Conservation (phyloP, 2,329 filamentous ascomycete species). For the Sporothrix euskadiensis region DNA sequence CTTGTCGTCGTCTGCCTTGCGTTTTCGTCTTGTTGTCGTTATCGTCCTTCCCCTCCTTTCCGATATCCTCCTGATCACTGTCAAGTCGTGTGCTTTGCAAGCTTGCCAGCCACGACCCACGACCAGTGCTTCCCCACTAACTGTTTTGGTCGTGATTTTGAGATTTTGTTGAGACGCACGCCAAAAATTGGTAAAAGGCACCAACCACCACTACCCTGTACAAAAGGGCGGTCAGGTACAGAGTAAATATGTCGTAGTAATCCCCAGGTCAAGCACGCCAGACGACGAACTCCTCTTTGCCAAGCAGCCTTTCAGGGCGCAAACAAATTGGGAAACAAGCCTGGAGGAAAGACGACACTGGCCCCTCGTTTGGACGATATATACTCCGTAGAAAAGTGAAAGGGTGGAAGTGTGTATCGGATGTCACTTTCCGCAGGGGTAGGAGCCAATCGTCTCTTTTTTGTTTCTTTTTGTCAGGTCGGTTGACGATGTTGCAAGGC, state of each 20-base stretch:
- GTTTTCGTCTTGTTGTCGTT: neutral
- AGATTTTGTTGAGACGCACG: constrained; percentile 18
- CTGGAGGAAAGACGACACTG: constrained; percentile 11
- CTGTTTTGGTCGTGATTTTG: constrained; percentile 7
- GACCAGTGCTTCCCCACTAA: constrained; percentile 5
- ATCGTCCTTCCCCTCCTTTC: constrained; percentile 5
- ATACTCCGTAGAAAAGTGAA: neutral
- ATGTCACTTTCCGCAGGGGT: neutral
- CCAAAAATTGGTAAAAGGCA: neutral
- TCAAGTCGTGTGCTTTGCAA: constrained; percentile 5
- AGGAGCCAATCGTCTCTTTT: neutral
- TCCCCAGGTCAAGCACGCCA: constrained; percentile 1
- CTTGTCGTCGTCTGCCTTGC: neutral
- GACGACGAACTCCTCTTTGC: constrained; percentile 7
- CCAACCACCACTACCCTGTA: neutral
- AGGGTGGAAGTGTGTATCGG: neutral
- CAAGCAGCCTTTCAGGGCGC: neutral
- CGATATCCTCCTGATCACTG: constrained; percentile 15
- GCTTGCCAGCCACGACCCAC: neutral
- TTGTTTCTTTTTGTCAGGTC: neutral
- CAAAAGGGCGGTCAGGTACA: constrained; percentile 19
- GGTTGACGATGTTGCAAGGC: neutral
- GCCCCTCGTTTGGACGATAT: constrained; percentile 12
- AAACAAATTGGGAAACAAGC: neutral
- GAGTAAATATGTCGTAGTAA: neutral